These are phyloP conservation scores for Pelagophyceae sp. DNA, from an alignment of 352 stramenopile species.

Conservation along the genomic window DNA sequence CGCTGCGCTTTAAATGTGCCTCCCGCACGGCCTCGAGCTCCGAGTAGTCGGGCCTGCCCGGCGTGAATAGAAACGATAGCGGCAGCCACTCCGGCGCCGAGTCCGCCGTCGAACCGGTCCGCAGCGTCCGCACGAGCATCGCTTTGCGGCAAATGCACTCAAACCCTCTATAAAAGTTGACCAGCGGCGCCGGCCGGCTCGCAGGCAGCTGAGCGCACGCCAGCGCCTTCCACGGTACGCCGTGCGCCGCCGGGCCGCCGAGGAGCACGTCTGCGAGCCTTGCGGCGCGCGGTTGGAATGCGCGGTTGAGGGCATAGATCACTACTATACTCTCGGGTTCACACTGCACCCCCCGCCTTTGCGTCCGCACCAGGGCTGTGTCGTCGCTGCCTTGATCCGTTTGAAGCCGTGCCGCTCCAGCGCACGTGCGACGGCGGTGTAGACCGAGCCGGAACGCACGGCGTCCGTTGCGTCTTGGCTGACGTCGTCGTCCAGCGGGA, in stretches of 20 bases:
- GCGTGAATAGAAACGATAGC: neutral
- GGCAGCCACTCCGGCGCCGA: neutral
- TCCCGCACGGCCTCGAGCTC: neutral
- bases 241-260: neutral
- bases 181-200: neutral
- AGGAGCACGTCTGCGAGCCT: neutral
- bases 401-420: neutral
- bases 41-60: neutral
- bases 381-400: too few species aligned
- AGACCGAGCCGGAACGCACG: too few species aligned
- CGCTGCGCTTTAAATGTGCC: neutral
- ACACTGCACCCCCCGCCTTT: too few species aligned
- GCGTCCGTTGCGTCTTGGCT: too few species aligned
- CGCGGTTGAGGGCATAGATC: too few species aligned
- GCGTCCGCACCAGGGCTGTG: too few species aligned
- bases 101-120: neutral
- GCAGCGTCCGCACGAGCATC: neutral
- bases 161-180: neutral
- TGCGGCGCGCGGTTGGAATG: too few species aligned
- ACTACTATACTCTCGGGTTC: too few species aligned
- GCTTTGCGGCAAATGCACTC: neutral
- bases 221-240: conserved; percentile 3
- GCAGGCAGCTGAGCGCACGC: neutral
- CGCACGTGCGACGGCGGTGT: neutral
- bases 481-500: too few species aligned